Percentiles rank a stretch among this genome's conserved stretches.
phyloP scores from a whole-genome alignment of 1,139 yeast genomes.

The Geotrichum phurueaensis region DNA sequence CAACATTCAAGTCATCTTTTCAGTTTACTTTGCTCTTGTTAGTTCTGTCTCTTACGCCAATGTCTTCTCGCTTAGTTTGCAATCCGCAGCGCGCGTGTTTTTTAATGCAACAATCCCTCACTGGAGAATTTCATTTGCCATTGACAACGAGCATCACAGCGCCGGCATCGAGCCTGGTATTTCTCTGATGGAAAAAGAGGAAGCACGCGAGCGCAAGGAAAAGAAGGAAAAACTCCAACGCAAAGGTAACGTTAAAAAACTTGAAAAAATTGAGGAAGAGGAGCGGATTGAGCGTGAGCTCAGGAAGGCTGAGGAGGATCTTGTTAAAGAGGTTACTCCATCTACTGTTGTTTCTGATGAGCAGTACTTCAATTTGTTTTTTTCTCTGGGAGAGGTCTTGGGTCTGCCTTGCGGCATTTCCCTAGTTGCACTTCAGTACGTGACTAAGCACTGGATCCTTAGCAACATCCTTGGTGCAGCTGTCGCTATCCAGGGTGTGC shows the following conservation, averaged over 20 bases:
- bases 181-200: slow-evolving; percentile 9
- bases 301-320: slow-evolving; percentile 22
- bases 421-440: slow-evolving; percentile 22
- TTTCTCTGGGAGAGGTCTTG: slow-evolving; percentile 33
- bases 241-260: neutral
- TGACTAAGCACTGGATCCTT: slow-evolving; percentile 36
- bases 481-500: slow-evolving; percentile 20
- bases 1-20: slow-evolving; percentile 33
- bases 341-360: slow-evolving; percentile 14
- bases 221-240: slow-evolving; percentile 1
- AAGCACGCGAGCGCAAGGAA: neutral
- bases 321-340: neutral
- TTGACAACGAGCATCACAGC: slow-evolving; percentile 32
- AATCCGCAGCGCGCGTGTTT: slow-evolving; percentile 27
- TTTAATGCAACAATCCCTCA: slow-evolving; percentile 27
- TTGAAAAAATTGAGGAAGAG: slow-evolving; percentile 1
- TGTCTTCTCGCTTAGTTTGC: slow-evolving; percentile 28
- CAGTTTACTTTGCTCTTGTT: slow-evolving; percentile 34
- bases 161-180: slow-evolving; percentile 27
- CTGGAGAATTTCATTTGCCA: slow-evolving; percentile 33
- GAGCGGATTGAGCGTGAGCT: slow-evolving; percentile 20
- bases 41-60: slow-evolving; percentile 31
- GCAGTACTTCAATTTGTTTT: slow-evolving; percentile 11
- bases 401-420: slow-evolving; percentile 22
- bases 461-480: slow-evolving; percentile 22